A percentile compares a stretch with the other conserved stretches of the same genome.
Conservation (phyloP, 345 rosid species). For the Eucalyptus guilfoylei region DNA sequence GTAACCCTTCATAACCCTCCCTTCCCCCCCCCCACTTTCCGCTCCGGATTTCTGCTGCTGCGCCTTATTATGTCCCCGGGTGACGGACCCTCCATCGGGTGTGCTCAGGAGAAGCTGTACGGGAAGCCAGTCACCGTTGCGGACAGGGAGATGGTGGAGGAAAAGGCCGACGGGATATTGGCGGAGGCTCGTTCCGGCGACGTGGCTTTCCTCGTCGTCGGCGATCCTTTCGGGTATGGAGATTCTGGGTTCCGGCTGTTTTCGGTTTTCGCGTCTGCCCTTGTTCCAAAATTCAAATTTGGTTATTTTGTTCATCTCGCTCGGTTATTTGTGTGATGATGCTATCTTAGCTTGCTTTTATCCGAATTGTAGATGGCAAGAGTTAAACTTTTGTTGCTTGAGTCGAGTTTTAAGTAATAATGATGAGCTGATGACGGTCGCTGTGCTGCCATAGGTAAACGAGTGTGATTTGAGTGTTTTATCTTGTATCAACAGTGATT, state of each 20-base stretch:
- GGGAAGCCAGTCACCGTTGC: constrained; percentile 55
- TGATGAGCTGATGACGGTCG: neutral
- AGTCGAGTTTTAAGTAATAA: neutral
- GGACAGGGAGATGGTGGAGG: constrained; percentile 95
- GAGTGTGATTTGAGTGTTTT: neutral
- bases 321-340: neutral
- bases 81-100: neutral
- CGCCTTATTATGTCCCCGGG: neutral
- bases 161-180: constrained; percentile 55
- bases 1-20: constrained; percentile 2
- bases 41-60: neutral
- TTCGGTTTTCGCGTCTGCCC: neutral
- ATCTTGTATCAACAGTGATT: neutral
- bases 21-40: neutral
- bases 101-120: constrained; percentile 50
- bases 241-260: neutral
- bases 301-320: neutral
- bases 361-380: neutral
- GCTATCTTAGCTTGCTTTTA: neutral
- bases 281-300: neutral
- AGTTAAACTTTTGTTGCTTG: neutral
- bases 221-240: constrained; percentile 89
- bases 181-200: constrained; percentile 39
- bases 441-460: neutral
- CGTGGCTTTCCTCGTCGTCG: constrained; percentile 83